These are phyloP conservation scores for Clitopilus hobsonii DNA, from an alignment of 768 basidiomycete species.

Conservation along the genomic window DNA sequence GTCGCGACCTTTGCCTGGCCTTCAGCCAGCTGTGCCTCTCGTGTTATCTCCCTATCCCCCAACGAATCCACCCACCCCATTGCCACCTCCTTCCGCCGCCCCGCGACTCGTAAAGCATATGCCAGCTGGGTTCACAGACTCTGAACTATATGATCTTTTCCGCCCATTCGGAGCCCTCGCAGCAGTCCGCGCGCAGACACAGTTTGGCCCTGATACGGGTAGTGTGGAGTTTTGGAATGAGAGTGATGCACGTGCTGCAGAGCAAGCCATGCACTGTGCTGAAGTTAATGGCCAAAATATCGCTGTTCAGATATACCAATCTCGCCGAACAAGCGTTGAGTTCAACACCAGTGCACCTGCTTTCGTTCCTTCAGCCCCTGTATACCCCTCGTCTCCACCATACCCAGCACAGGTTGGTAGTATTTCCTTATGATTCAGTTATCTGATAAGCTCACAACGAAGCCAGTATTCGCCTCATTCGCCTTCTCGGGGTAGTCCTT, in stretches of 20 bases:
- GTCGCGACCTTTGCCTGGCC: conserved; percentile 62
- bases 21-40: conserved; percentile 54
- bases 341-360: conserved; percentile 72
- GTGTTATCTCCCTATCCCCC: conserved; percentile 82
- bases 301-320: conserved; percentile 74
- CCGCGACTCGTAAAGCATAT: conserved; percentile 86
- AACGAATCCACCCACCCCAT: conserved; percentile 66
- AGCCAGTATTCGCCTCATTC: conserved; percentile 67
- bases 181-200: conserved; percentile 67
- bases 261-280: conserved; percentile 78
- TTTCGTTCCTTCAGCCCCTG: conserved; percentile 70
- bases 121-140: conserved; percentile 62
- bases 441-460: background rate
- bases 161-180: conserved; percentile 81
- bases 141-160: conserved; percentile 80
- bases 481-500: conserved; percentile 57
- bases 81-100: conserved; percentile 71
- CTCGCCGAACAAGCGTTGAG: conserved; percentile 59
- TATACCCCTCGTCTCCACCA: conserved; percentile 34
- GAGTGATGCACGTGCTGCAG: conserved; percentile 74
- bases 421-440: background rate
- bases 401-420: conserved; percentile 56
- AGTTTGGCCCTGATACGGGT: conserved; percentile 73
- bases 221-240: conserved; percentile 87
- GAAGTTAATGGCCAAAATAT: conserved; percentile 84